Evolutionary conservation across 2,329 filamentous ascomycete species (phyloP).

Genomic region (Curvularia eragrostidis): DNA sequence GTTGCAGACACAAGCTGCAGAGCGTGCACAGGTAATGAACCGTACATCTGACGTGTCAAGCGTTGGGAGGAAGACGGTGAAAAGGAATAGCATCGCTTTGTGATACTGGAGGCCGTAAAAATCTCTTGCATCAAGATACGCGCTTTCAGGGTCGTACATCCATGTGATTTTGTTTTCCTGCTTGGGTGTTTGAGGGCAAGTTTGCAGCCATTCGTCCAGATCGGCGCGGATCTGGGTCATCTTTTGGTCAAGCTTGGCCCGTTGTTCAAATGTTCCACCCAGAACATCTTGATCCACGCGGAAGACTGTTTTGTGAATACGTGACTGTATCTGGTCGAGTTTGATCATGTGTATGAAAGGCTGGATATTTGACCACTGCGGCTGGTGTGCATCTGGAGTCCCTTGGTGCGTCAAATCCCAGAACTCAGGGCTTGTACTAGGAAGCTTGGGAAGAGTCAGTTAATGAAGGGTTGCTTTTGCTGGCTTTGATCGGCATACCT

Average conservation of each 20-base stretch:
- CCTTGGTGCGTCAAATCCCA: constrained; percentile 34
- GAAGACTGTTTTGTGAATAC: constrained; percentile 36
- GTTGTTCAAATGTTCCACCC: constrained; percentile 21
- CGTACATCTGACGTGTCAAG: constrained; percentile 28
- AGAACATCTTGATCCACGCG: constrained; percentile 32
- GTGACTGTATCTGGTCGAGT: constrained; percentile 34
- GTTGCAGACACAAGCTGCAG: constrained; percentile 33
- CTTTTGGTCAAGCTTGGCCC: constrained; percentile 28
- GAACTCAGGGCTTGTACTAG: constrained; percentile 26
- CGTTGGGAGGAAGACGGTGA: constrained; percentile 30
- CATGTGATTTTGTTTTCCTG: constrained; percentile 30
- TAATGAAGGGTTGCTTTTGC: background rate
- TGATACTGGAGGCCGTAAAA: constrained; percentile 39
- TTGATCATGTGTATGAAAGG: constrained; percentile 40
- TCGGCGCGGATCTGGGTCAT: constrained; percentile 26
- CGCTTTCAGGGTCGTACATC: constrained; percentile 38
- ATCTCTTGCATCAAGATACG: constrained; percentile 32
- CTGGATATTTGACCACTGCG: constrained; percentile 32
- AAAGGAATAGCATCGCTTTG: constrained; percentile 36
- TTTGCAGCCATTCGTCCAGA: constrained; percentile 31
- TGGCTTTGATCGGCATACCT: constrained; percentile 19
- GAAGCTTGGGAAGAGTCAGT: constrained; percentile 24
- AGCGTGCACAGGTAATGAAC: constrained; percentile 33
- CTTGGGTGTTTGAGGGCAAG: constrained; percentile 27
- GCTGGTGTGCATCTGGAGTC: constrained; percentile 15